Evolutionary conservation across 495 filamentous ascomycete genomes (phyloP).

Genomic region (Glarea lozoyensis): DNA sequence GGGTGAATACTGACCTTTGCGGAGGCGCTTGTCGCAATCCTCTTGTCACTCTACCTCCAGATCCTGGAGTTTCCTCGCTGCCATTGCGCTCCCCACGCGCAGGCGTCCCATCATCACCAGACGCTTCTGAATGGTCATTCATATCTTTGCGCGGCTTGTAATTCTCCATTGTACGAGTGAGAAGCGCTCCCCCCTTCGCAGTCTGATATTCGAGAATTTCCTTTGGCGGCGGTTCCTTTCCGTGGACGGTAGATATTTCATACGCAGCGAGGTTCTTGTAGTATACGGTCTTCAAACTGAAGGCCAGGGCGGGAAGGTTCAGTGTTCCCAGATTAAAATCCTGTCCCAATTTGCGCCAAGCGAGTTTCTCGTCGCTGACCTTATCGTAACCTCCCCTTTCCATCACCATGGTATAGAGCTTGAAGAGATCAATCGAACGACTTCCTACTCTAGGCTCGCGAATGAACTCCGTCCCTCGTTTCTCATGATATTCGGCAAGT

Average conservation of each 20-base stretch:
- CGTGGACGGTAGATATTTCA: constrained; percentile 63
- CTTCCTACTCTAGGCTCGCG: constrained; percentile 64
- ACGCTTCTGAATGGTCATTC: constrained; percentile 39
- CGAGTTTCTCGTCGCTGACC: constrained; percentile 67
- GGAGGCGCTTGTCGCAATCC: constrained; percentile 72
- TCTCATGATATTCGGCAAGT: constrained; percentile 55
- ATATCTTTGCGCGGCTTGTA: constrained; percentile 34
- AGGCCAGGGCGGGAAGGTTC: constrained; percentile 63
- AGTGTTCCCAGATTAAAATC: constrained; percentile 53
- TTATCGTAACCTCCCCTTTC: constrained; percentile 72
- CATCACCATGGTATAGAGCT: constrained; percentile 61
- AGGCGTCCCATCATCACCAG: constrained; percentile 55
- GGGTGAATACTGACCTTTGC: no score
- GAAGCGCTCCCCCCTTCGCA: constrained; percentile 64
- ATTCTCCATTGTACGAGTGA: constrained; percentile 71
- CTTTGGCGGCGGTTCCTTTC: constrained; percentile 68
- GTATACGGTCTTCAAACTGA: constrained; percentile 70
- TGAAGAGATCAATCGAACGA: constrained; percentile 59
- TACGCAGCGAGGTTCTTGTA: constrained; percentile 79
- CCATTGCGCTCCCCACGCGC: constrained; percentile 49
- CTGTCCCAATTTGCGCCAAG: constrained; percentile 63
- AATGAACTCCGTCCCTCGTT: constrained; percentile 64
- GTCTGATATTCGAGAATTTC: constrained; percentile 71
- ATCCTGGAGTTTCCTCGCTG: constrained; percentile 50
- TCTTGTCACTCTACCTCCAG: constrained; percentile 50